A percentile compares a stretch with the other conserved stretches of the same genome.
Evolutionary conservation across 176 grass and related monocot genomes (phyloP).

Genomic region (Areca catechu): DNA sequence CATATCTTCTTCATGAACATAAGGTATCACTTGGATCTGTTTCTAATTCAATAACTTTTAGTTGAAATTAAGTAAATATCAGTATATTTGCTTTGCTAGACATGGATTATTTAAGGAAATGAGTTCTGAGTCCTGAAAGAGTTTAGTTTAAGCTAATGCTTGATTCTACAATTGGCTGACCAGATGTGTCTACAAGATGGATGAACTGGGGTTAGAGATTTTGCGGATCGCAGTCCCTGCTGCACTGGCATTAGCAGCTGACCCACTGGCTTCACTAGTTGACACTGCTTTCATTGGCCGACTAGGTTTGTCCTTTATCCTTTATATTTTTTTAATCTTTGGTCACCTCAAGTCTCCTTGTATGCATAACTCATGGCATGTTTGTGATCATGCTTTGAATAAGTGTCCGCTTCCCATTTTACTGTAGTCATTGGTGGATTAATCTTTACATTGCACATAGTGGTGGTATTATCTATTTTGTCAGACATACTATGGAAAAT

Average conservation of each 20-base stretch:
- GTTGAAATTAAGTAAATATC: background rate
- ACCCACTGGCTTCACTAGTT: constrained; percentile 82
- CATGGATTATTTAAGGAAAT: too few species aligned
- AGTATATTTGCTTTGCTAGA: background rate
- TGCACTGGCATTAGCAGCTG: constrained; percentile 77
- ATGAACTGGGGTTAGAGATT: constrained; percentile 71
- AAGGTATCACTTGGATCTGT: constrained; percentile 19
- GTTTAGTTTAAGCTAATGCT: constrained; percentile 6
- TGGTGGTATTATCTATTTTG: too few species aligned
- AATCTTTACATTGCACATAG: too few species aligned
- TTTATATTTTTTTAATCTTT: background rate
- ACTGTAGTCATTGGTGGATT: background rate
- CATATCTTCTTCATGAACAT: constrained; percentile 57
- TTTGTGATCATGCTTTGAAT: background rate
- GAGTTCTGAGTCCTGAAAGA: too few species aligned
- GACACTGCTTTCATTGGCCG: constrained; percentile 94
- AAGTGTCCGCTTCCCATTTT: background rate
- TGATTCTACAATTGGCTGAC: background rate
- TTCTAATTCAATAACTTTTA: background rate
- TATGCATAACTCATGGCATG: too few species aligned
- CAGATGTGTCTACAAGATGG: constrained; percentile 83
- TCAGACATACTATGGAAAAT: too few species aligned
- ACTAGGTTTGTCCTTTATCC: constrained; percentile 37
- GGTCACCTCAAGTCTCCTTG: background rate
- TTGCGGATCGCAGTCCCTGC: constrained; percentile 74